Percentiles rank a stretch among this genome's conserved stretches.
phyloP scores from a whole-genome alignment of 2,329 filamentous ascomycete species.

The Sclerotinia subarctica region DNA sequence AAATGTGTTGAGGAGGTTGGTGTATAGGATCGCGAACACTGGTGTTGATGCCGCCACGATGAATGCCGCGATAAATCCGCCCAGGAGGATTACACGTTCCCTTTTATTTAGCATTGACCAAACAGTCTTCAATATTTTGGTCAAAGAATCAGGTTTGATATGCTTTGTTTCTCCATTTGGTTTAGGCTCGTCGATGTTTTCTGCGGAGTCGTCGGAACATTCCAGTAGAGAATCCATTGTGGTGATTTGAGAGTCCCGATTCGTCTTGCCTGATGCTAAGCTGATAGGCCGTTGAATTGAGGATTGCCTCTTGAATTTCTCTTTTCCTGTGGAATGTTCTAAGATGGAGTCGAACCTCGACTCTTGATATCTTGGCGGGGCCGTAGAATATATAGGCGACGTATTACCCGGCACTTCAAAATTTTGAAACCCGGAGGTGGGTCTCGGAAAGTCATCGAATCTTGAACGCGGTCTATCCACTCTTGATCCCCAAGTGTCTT shows the following conservation, averaged over 20 bases:
- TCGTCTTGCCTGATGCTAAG: neutral
- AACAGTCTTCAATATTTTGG: conserved; percentile 63
- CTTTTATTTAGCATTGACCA: conserved; percentile 59
- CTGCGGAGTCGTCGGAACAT: neutral
- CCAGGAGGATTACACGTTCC: conserved; percentile 53
- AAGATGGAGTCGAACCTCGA: neutral
- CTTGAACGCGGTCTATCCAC: conserved; percentile 7
- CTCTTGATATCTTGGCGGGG: neutral
- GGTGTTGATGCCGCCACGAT: conserved; percentile 41
- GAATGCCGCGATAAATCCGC: conserved; percentile 50
- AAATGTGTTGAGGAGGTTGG: conserved; percentile 69
- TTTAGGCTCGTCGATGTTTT: neutral
- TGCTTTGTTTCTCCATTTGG: neutral
- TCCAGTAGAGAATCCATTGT: neutral
- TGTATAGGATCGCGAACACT: conserved; percentile 72
- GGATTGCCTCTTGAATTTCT: neutral
- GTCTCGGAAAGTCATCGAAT: neutral
- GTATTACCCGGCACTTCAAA: neutral
- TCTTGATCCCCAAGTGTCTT: conserved; percentile 28
- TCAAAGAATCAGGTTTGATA: conserved; percentile 41
- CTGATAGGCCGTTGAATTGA: neutral
- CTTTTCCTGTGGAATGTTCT: neutral
- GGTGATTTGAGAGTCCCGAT: neutral
- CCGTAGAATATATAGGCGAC: neutral
- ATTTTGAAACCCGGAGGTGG: neutral